Base-by-base conservation (phyloP, 352 stramenopile species). In the Phytophthora podocarpi region DNA sequence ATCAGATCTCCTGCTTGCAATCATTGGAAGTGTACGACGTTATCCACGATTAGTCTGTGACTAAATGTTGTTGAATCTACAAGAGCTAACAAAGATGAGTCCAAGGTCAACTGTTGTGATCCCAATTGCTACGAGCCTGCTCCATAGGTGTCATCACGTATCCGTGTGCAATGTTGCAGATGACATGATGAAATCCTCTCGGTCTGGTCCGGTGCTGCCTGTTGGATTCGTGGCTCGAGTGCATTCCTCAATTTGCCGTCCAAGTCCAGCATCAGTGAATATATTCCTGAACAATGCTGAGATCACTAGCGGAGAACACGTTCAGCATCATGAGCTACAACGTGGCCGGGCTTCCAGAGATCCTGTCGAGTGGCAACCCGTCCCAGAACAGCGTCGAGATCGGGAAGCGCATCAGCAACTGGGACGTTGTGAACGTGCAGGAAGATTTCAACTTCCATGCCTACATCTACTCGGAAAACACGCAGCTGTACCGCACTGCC, bases 271-370 rank as follows among this genome's bases (percentile, higher is more conserved):
- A 20, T 20, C 10, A 27, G n/a, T n/a, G n/a, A n/a, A n/a, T n/a
- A n/a, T n/a, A n/a, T n/a, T 12, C 23, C n/a, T 18, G 15, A 40
- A 63, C 21, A 7, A 80, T 80, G 64, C 40, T 76, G 35, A 63
- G 58, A 20, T 55, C 36, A 2, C 59, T 80, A 54, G 59, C 59
- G 30, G 74, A 74, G 37, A 78, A 64, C 36, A 68, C 66, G 20
- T 78, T 82, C 64, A 69, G 67, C 21, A 63, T 82, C 18, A 66
- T 82, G 59, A 63, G 70, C 41, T 70, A 64, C 70, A 82, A 85
- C 43, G 72, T 85, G 30, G 76, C 76, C 4, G 70, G 76, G 0
- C 58, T 85, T 0, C 76, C 76, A 4, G 72, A 59, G 37, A 34
- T 85, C 36, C 54, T 85, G 23, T 85, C 72, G 46, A 85, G 76